phyloP scores from a whole-genome alignment of 495 filamentous ascomycete genomes.

The Cercophora samala region DNA sequence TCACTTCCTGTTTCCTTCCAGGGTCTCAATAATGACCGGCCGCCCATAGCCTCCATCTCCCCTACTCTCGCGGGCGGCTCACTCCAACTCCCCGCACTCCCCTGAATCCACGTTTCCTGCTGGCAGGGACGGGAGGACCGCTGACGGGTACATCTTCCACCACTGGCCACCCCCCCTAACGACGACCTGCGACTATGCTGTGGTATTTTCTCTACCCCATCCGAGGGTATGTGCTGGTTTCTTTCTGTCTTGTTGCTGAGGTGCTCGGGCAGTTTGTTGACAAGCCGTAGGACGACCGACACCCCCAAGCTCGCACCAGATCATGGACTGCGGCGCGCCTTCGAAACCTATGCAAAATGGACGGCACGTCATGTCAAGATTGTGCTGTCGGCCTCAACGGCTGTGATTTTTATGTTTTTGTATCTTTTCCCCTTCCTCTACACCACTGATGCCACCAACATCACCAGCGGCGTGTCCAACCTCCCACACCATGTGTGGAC shows the following conservation, averaged over 20 bases:
- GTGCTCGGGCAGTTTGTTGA: constrained; percentile 13
- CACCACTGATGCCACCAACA: constrained; percentile 56
- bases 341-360: constrained; percentile 59
- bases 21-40: background rate
- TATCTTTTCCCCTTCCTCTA: constrained; percentile 68
- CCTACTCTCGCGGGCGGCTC: constrained; percentile 3
- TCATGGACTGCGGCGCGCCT: constrained; percentile 58
- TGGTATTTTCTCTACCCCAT: constrained; percentile 65
- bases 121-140: background rate
- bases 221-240: constrained; percentile 48
- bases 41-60: background rate
- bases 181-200: constrained; percentile 38
- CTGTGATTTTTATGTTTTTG: constrained; percentile 58
- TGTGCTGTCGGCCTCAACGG: constrained; percentile 60
- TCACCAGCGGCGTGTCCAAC: constrained; percentile 56
- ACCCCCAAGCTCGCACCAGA: constrained; percentile 55
- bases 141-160: background rate
- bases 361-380: constrained; percentile 64
- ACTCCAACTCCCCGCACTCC: background rate
- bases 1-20: background rate
- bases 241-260: constrained; percentile 1
- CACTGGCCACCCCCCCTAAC: background rate
- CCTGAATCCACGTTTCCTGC: background rate
- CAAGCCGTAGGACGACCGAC: constrained; percentile 53
- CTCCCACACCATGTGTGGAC: constrained; percentile 77